Base-by-base conservation (phyloP, 352 stramenopile species). In the Phytopythium montanum region DNA sequence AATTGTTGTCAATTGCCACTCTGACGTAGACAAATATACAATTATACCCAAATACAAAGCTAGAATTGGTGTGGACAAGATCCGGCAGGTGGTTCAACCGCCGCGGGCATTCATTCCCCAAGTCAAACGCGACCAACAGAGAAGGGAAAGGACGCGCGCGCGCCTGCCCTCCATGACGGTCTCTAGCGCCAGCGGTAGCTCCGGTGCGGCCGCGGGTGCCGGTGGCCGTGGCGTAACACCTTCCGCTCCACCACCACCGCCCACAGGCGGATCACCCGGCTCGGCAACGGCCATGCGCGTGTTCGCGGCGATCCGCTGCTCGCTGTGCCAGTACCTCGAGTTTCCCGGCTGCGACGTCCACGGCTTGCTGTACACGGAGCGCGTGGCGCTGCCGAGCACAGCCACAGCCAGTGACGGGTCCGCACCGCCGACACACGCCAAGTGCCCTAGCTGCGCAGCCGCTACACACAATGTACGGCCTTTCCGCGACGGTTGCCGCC, bases 301-400 rank as follows among this genome's bases (percentile, higher is more conserved):
- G 21, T 96, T 94, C 56, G 84, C 84, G 7, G 82, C 85, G 31
- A 94, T 96, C 62, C 64, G 94, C 10, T 96, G 87, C 68, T 75
- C 70, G 65, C 67, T 81, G 29, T 96, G 87, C 51, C 72, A 85
- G n/a, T 96, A 93, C 61, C 64, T 96, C 21, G 87, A 96, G 65
- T 96, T 96, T 56, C 87, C 87, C 0, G 87, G 87, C 41, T 96
- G 87, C 57, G 85, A 96, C 56, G 78, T 94, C 9, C 87, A 96
- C 53, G 84, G 86, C 50, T 70, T 90, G 1, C 60, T 96, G 31
- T 96, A 95, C 59, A 92, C 85, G 7, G 72, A 96, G 38, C 70
- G 70, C 45, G 55, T 89, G n/a, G 34, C 59, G 7, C 59, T 55
- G 9, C 56, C 52, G n/a, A 29, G 21, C 12, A 23, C 29, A 33